A percentile compares a stretch with the other conserved stretches of the same genome.
These are phyloP conservation scores for Zygosaccharomyces bisporus DNA, from an alignment of 805 yeast genomes.

Conservation along the genomic window DNA sequence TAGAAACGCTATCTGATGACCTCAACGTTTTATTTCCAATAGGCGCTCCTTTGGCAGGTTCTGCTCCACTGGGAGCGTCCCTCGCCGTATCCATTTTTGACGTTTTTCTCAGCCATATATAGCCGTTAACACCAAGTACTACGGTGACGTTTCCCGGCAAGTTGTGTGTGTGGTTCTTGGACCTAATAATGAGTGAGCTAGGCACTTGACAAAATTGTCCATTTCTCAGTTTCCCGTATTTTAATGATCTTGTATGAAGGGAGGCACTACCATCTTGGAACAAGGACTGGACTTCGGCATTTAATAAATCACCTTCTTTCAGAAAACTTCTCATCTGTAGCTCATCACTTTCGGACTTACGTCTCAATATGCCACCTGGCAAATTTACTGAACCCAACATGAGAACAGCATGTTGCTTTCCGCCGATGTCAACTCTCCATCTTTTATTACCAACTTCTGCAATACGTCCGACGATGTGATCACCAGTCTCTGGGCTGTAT, in stretches of 20 bases:
- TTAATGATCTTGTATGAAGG: constrained; percentile 88
- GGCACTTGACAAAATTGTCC: constrained; percentile 84
- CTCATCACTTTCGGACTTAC: constrained; percentile 94
- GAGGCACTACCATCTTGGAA: constrained; percentile 90
- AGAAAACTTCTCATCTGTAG: constrained; percentile 90
- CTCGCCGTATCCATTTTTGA: constrained; percentile 34
- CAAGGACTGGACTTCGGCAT: constrained; percentile 91
- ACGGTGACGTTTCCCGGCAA: constrained; percentile 93
- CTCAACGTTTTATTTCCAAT: constrained; percentile 31
- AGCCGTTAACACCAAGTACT: constrained; percentile 93
- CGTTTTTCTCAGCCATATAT: constrained; percentile 83
- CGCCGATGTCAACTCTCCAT: constrained; percentile 97
- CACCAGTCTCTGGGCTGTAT: constrained; percentile 93
- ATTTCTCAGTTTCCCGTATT: constrained; percentile 91
- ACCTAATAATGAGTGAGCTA: constrained; percentile 72
- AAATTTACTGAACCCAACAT: constrained; percentile 94
- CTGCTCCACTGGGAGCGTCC: constrained; percentile 32
- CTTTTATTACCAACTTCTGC: constrained; percentile 90
- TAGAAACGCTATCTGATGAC: constrained; percentile 48
- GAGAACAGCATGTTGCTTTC: constrained; percentile 85
- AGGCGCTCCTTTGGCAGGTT: constrained; percentile 32
- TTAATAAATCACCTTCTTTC: constrained; percentile 92
- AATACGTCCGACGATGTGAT: constrained; percentile 89
- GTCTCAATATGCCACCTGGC: constrained; percentile 94
- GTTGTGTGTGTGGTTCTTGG: constrained; percentile 81